Evolutionary conservation across 352 stramenopile genomes (phyloP).

Genomic region (Pythium aquatile): DNA sequence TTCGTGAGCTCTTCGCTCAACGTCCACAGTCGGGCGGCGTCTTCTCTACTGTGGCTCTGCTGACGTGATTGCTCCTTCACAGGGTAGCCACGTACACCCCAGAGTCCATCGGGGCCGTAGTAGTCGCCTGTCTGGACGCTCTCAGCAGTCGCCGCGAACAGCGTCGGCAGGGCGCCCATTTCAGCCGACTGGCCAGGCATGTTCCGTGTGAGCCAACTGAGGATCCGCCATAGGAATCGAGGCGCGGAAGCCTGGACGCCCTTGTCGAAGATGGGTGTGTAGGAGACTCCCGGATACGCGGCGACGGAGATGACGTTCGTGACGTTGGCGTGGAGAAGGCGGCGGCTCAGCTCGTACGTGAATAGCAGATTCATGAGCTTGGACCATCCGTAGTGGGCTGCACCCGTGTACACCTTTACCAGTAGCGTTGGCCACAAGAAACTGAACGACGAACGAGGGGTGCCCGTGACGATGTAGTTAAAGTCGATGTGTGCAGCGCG

Average conservation of each 20-base stretch:
- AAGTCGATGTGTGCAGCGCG: conserved; percentile 14
- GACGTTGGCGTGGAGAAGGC: conserved; percentile 18
- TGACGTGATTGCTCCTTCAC: conserved; percentile 18
- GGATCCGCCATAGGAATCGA: not conserved
- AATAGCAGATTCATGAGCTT: conserved; percentile 36
- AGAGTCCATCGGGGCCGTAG: conserved; percentile 35
- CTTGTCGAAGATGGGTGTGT: conserved; percentile 22
- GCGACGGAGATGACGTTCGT: conserved; percentile 28
- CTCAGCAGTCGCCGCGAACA: conserved; percentile 30
- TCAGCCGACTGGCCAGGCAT: conserved; percentile 25
- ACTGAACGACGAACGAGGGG: conserved; percentile 6
- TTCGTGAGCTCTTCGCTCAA: conserved; percentile 15
- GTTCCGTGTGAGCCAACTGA: conserved; percentile 7
- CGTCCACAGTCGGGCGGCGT: conserved; percentile 11
- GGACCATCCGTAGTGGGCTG: conserved; percentile 19
- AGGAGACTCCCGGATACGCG: conserved; percentile 26
- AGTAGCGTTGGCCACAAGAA: not conserved
- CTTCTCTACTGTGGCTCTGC: conserved; percentile 17
- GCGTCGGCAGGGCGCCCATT: conserved; percentile 27
- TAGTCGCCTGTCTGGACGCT: conserved; percentile 26
- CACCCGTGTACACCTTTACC: not conserved
- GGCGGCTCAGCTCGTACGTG: conserved; percentile 25
- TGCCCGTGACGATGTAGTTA: conserved; percentile 9
- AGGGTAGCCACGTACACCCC: conserved; percentile 11
- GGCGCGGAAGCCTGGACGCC: conserved; percentile 6